Evolutionary conservation across 1,284 basidiomycete genomes (phyloP).

Genomic region (Apiotrichum siamense): DNA sequence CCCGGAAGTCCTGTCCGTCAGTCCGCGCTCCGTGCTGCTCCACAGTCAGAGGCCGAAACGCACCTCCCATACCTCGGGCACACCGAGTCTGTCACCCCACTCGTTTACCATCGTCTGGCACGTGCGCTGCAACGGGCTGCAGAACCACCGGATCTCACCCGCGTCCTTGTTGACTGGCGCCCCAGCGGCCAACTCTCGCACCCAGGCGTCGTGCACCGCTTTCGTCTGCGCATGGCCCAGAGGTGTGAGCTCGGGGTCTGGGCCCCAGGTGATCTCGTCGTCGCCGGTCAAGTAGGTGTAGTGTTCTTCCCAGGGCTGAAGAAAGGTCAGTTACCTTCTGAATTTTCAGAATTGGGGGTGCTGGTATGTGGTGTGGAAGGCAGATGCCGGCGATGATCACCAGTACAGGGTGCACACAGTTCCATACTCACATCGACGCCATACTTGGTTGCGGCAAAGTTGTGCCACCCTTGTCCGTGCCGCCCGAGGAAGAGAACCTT

Average conservation of each 20-base stretch:
- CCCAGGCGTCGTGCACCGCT: slow-evolving; percentile 56
- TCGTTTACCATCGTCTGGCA: slow-evolving; percentile 62
- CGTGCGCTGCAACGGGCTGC: slow-evolving; percentile 67
- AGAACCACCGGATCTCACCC: slow-evolving; percentile 53
- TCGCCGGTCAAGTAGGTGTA: slow-evolving; percentile 68
- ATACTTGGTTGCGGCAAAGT: slow-evolving; percentile 62
- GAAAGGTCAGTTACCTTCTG: background rate
- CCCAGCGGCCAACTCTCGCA: slow-evolving; percentile 52
- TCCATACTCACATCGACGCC: slow-evolving; percentile 54
- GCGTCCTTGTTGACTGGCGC: slow-evolving; percentile 56
- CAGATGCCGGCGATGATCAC: background rate
- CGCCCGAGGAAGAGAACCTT: slow-evolving; percentile 46
- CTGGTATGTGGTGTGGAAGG: too few species aligned
- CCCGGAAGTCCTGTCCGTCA: slow-evolving; percentile 31
- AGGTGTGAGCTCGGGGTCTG: slow-evolving; percentile 68
- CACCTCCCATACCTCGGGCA: slow-evolving; percentile 42
- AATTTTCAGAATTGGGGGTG: too few species aligned
- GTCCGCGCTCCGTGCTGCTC: background rate
- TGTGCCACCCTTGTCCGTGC: slow-evolving; percentile 47
- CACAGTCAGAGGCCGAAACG: background rate
- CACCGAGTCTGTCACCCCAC: slow-evolving; percentile 52
- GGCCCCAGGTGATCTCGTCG: slow-evolving; percentile 69
- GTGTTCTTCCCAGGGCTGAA: slow-evolving; percentile 50
- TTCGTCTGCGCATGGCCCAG: slow-evolving; percentile 62
- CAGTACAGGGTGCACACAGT: background rate